These are phyloP conservation scores for Fusarium buxicola DNA, from an alignment of 2,329 filamentous ascomycete genomes.

Conservation along the genomic window DNA sequence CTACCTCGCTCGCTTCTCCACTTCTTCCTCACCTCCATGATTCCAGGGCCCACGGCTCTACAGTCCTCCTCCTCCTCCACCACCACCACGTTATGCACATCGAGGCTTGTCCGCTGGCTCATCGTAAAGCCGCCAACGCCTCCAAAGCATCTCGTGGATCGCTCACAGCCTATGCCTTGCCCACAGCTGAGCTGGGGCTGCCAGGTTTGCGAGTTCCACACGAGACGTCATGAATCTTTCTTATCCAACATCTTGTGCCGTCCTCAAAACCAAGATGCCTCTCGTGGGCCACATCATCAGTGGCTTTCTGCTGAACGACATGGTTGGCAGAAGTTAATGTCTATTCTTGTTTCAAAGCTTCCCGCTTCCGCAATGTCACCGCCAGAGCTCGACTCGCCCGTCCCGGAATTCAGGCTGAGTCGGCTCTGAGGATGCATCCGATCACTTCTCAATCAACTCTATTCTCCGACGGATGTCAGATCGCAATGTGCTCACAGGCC, in stretches of 20 bases:
- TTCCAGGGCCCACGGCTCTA: not conserved
- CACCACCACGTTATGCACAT: not conserved
- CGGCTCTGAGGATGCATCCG: slow-evolving; percentile 15
- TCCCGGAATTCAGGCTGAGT: slow-evolving; percentile 29
- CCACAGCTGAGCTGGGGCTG: slow-evolving; percentile 16
- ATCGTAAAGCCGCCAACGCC: slow-evolving; percentile 6
- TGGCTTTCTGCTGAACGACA: slow-evolving; percentile 18
- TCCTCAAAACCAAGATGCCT: slow-evolving; percentile 9
- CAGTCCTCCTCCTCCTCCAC: slow-evolving; percentile 1
- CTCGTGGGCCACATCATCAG: slow-evolving; percentile 34
- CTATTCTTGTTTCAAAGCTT: slow-evolving; percentile 23
- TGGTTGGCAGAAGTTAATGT: slow-evolving; percentile 1
- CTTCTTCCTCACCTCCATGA: slow-evolving; percentile 10
- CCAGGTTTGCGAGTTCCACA: slow-evolving; percentile 11
- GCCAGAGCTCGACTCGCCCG: slow-evolving; percentile 26
- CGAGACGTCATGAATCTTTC: slow-evolving; percentile 16
- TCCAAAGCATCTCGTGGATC: not conserved
- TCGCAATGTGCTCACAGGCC: slow-evolving; percentile 26
- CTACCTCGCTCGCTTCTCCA: slow-evolving; percentile 16
- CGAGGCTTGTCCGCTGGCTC: not conserved
- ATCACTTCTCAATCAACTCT: slow-evolving; percentile 16
- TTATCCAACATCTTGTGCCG: slow-evolving; percentile 6
- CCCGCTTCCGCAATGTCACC: slow-evolving; percentile 20
- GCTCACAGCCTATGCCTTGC: slow-evolving; percentile 7
- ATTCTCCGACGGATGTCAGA: slow-evolving; percentile 23